Evolutionary conservation across 2,329 filamentous ascomycete species (phyloP), one percentile per base, ranked within the genome.

Genomic region (Aspergillus hortae): DNA sequence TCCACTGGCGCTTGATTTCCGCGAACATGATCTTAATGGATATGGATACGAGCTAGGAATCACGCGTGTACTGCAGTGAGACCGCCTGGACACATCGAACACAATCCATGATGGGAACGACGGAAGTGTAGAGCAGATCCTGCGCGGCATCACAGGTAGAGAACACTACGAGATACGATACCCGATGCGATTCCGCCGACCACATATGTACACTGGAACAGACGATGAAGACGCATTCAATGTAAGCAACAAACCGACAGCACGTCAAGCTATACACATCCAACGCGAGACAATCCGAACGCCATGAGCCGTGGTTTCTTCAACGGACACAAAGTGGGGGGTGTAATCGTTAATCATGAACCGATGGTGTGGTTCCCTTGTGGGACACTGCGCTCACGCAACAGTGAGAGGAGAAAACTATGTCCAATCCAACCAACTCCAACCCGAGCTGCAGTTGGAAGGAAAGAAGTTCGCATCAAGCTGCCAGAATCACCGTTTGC

Each of bases 401-500:
- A 45, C 11, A 25, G 32, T 45, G 12, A 17, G 35, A 3, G n/a
- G 15, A 15, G 35, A n/a, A 10, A 3, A 17, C 17, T 11, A 38
- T 38, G 35, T 38, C 35, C 35, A 38, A 38, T 17, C 6, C 35
- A 38, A 38, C 35, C 35, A 38, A 4, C 35, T 6, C 10, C 35
- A 4, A 21, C 19, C 21, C 11, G 17, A 17, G 15, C 21, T 11
- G 27, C 15, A 44, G 6, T 15, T 27, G 42, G 23, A 44, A 12
- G 2, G 17, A 17, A 17, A 32, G n/a, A 14, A 44, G 11, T 10
- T 45, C 10, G 27, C 43, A 30, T 10, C 25, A 25, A 12, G 4
- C 21, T 6, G 23, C 15, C 14, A 43, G 33, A 10, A 49, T 78
- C 78, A 95, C 77, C 92, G 84, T 72, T 84, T 92, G 67, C 94